Conservation (phyloP, 148 eudicot genomes). For the Beta vulgaris region DNA sequence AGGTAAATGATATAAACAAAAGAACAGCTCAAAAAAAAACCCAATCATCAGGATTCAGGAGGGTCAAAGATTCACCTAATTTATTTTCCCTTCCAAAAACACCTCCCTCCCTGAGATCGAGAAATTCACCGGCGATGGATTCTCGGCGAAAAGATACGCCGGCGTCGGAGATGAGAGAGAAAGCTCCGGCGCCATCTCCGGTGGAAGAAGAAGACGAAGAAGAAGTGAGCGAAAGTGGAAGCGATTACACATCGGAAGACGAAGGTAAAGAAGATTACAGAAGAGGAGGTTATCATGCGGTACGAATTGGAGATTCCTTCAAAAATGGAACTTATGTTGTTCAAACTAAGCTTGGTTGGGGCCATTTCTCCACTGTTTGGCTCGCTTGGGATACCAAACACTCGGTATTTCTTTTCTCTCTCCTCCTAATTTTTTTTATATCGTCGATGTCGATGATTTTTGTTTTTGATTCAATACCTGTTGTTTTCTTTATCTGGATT, state of each 20-base stretch:
- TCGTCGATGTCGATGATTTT: background rate
- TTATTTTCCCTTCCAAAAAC: background rate
- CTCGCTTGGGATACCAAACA: conserved; percentile 73
- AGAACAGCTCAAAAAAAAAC: no score
- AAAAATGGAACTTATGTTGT: conserved; percentile 60
- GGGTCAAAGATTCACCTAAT: no score
- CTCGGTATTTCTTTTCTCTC: conserved; percentile 22
- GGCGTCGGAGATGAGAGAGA: conserved; percentile 21
- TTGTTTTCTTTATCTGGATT: background rate
- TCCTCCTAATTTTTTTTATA: background rate
- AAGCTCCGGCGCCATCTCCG: conserved; percentile 17
- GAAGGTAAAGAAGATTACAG: conserved; percentile 50
- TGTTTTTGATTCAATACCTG: background rate
- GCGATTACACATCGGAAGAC: conserved; percentile 43
- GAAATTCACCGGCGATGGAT: conserved; percentile 18
- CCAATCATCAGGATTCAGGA: no score
- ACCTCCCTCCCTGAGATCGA: conserved; percentile 10
- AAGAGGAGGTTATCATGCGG: conserved; percentile 81
- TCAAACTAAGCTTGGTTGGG: conserved; percentile 92
- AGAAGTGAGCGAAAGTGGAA: conserved; percentile 40
- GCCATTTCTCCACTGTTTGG: conserved; percentile 95
- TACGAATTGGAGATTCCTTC: conserved; percentile 70
- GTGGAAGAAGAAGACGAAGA: conserved; percentile 31
- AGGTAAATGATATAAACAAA: no score
- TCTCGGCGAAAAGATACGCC: conserved; percentile 14